phyloP scores from a whole-genome alignment of 108 stramenopile genomes.

The Epithemia pelagica region DNA sequence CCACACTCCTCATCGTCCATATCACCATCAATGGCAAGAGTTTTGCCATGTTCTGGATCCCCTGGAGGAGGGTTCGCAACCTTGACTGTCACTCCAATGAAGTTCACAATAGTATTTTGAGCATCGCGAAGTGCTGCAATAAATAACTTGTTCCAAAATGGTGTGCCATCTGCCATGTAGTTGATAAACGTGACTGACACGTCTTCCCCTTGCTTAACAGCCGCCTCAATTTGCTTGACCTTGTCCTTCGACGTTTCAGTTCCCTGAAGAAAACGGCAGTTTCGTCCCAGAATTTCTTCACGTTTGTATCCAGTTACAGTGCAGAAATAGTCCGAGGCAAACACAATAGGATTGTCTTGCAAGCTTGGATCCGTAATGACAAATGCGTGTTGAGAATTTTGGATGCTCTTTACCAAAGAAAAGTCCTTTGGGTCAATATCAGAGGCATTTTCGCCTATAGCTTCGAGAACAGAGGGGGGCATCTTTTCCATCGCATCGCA shows the following conservation, averaged over 20 bases:
- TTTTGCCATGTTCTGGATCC: conserved; percentile 55
- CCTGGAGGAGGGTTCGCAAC: conserved; percentile 61
- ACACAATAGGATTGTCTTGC: conserved; percentile 94
- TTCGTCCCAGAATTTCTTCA: conserved; percentile 87
- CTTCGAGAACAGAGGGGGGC: conserved; percentile 48
- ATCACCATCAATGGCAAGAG: neutral
- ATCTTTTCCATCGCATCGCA: conserved; percentile 61
- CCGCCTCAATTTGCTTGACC: conserved; percentile 77
- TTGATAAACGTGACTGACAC: conserved; percentile 87
- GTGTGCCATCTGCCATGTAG: conserved; percentile 91
- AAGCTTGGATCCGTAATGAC: conserved; percentile 93
- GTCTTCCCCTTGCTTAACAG: conserved; percentile 74
- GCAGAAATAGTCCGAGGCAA: conserved; percentile 81
- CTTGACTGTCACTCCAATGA: conserved; percentile 88
- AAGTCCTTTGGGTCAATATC: conserved; percentile 82
- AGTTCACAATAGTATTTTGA: conserved; percentile 89
- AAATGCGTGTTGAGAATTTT: conserved; percentile 90
- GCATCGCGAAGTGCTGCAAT: conserved; percentile 93
- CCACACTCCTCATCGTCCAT: neutral
- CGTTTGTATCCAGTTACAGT: conserved; percentile 90
- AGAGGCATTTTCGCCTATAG: conserved; percentile 27
- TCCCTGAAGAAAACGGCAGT: conserved; percentile 96
- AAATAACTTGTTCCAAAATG: conserved; percentile 99
- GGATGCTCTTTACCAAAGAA: conserved; percentile 81
- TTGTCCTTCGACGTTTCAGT: conserved; percentile 76